These are phyloP conservation scores for Apiospora phragmitis DNA, from an alignment of 2,329 filamentous ascomycete genomes.

Conservation along the genomic window DNA sequence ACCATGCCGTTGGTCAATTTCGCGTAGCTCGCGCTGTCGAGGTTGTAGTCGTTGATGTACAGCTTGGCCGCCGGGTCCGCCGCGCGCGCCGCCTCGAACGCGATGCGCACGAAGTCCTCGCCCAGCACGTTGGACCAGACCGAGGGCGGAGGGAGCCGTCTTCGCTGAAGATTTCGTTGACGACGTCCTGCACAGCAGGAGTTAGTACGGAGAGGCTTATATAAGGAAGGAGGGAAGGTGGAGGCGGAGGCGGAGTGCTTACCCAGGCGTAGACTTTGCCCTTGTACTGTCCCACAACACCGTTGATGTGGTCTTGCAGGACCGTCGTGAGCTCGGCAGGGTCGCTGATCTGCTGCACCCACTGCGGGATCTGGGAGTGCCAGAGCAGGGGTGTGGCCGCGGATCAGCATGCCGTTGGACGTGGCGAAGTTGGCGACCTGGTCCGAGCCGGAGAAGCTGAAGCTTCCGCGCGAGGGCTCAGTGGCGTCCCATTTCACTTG, in stretches of 20 bases:
- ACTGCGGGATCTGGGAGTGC: conserved; percentile 60
- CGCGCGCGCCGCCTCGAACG: conserved; percentile 66
- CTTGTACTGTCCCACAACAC: conserved; percentile 60
- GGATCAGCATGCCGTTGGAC: conserved; percentile 56
- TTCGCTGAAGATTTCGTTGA: conserved; percentile 66
- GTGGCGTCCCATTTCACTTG: conserved; percentile 68
- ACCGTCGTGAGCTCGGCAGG: conserved; percentile 48
- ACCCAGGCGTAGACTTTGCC: conserved; percentile 54
- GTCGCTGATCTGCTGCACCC: conserved; percentile 51
- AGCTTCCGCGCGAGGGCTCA: conserved; percentile 42
- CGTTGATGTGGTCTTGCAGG: conserved; percentile 60
- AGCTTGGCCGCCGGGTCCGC: conserved; percentile 69
- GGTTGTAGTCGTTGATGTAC: conserved; percentile 77
- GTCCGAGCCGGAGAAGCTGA: conserved; percentile 58
- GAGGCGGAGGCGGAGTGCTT: neutral
- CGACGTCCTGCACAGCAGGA: conserved; percentile 48
- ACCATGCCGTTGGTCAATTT: conserved; percentile 57
- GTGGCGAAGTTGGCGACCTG: conserved; percentile 59
- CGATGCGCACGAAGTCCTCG: conserved; percentile 68
- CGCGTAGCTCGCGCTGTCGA: conserved; percentile 58
- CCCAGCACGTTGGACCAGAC: conserved; percentile 70
- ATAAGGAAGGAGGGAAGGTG: neutral
- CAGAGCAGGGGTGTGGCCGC: conserved; percentile 68
- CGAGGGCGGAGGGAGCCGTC: conserved; percentile 57
- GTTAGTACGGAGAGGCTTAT: neutral